Evolutionary conservation across 257 asterid species (phyloP), one percentile per base, ranked within the genome.

Genomic region (Primulina huaijiensis): DNA sequence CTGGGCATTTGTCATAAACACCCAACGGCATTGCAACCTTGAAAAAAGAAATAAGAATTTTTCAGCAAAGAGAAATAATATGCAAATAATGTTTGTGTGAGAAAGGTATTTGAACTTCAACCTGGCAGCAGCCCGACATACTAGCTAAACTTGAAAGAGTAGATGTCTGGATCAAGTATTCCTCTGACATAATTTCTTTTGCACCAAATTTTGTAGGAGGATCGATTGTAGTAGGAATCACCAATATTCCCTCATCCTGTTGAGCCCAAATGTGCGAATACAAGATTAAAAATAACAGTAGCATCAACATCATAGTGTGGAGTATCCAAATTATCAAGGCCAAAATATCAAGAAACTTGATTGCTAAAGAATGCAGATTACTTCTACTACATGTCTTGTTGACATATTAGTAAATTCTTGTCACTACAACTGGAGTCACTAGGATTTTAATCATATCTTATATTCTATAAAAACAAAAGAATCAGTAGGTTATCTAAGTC

Each of bases 81-180:
- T 16, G 56, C 68, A 73, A 66, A 52, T 23, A 17, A 33, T 31
- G 58, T 16, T 20, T 20, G 40, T 68, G 52, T 33, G 70, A 53
- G 64, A 64, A 73, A 74, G 73, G 62, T 43, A 43, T 30, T n/a
- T 67, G 68, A 70, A 69, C 0, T 33, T 75, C 70, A 72, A 94
- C 99, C 99, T 94, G 98, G 74, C 99, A 94, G 75, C 98, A 92
- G 77, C 99, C 99, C 27, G 98, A 89, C 86, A 94, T 77, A 83
- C 98, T 94, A 76, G 92, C 98, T 77, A 94, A 64, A 82, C 99
- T 88, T 66, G 95, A 84, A 52, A 89, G 68, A 31, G 83, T 72
- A 62, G 82, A 82, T 29, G 94, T 75, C 40, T 80, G 85, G 75
- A 84, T 79, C 65, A 78, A 77, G 79, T 80, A 82, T 31, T 94